A percentile compares a stretch with the other conserved stretches of the same genome.
These are phyloP conservation scores for Neurospora tetrasperma DNA, from an alignment of 495 filamentous ascomycete species.

Conservation along the genomic window DNA sequence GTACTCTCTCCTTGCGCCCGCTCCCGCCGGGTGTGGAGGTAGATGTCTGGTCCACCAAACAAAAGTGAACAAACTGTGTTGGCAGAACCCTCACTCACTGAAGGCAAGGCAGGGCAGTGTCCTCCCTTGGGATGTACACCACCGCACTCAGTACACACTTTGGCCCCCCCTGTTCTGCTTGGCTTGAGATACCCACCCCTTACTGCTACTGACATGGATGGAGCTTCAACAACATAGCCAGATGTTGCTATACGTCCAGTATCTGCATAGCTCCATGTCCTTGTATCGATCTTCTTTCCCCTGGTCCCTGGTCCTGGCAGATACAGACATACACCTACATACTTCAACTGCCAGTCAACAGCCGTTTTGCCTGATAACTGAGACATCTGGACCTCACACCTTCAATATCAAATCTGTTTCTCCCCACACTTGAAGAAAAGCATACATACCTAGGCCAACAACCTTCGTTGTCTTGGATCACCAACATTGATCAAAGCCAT, in stretches of 20 bases:
- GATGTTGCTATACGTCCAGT: background rate
- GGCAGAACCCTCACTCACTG: slow-evolving; percentile 5
- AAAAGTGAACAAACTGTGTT: slow-evolving; percentile 11
- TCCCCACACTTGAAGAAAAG: slow-evolving; percentile 1
- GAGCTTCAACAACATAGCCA: background rate
- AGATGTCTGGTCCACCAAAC: slow-evolving; percentile 14
- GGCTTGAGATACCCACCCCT: background rate
- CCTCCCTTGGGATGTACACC: background rate
- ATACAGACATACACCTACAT: background rate
- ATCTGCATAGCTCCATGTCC: background rate
- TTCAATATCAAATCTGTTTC: background rate
- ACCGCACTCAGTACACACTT: background rate
- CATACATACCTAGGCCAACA: background rate
- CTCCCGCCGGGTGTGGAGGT: slow-evolving; percentile 7
- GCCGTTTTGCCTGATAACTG: background rate
- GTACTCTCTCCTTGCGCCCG: slow-evolving; percentile 6
- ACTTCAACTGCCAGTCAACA: background rate
- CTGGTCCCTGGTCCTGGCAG: background rate
- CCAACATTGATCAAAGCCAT: background rate
- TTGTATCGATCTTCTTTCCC: background rate
- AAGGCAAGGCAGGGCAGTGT: background rate
- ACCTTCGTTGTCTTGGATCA: background rate
- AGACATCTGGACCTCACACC: background rate
- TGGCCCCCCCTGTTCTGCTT: background rate
- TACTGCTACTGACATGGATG: background rate